Conservation (phyloP, 805 yeast genomes). For the Myxozyma vanderwaltii region DNA sequence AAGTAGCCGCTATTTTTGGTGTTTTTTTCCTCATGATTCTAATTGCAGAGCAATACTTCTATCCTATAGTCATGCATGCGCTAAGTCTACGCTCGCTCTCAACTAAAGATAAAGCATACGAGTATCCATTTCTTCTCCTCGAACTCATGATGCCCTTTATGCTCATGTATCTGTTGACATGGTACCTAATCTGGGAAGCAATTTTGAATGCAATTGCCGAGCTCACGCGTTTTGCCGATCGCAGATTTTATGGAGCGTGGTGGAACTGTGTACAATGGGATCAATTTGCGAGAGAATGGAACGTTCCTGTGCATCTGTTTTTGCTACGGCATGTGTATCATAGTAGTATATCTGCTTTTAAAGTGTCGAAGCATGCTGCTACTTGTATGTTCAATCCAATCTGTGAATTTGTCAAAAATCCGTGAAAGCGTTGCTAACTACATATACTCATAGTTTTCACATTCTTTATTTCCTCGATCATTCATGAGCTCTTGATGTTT, state of each 20-base stretch:
- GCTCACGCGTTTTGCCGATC: slow-evolving; percentile 79
- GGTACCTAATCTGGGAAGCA: slow-evolving; percentile 94
- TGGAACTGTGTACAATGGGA: slow-evolving; percentile 96
- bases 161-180: slow-evolving; percentile 70
- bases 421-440: neutral
- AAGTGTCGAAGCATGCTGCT: slow-evolving; percentile 66
- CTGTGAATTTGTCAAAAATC: no score
- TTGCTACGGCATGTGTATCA: slow-evolving; percentile 92
- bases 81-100: slow-evolving; percentile 56
- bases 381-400: slow-evolving; percentile 51
- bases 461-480: slow-evolving; percentile 72
- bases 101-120: slow-evolving; percentile 44
- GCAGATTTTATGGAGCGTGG: slow-evolving; percentile 95
- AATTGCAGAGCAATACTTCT: slow-evolving; percentile 72
- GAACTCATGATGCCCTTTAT: slow-evolving; percentile 83
- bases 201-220: slow-evolving; percentile 90
- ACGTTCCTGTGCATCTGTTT: slow-evolving; percentile 88
- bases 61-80: slow-evolving; percentile 70
- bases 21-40: slow-evolving; percentile 79
- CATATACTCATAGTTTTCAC: slow-evolving; percentile 45
- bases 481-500: slow-evolving; percentile 93
- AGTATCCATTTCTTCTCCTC: slow-evolving; percentile 61
- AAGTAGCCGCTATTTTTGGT: slow-evolving; percentile 81
- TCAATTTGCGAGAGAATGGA: slow-evolving; percentile 92
- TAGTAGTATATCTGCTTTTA: slow-evolving; percentile 75